These are phyloP conservation scores for Dalbergia cultrata DNA, from an alignment of 306 rosid species.

Conservation along the genomic window DNA sequence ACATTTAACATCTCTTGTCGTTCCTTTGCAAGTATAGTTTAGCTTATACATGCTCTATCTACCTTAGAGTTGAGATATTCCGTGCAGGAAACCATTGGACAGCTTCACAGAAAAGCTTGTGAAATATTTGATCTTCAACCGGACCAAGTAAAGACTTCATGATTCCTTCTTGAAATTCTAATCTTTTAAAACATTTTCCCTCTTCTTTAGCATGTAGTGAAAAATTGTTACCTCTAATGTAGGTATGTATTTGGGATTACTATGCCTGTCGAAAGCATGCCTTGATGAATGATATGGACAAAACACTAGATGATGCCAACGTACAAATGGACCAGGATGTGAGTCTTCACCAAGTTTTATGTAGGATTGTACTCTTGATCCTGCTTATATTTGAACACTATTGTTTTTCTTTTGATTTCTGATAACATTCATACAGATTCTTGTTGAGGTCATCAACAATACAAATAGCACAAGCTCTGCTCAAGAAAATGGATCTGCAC, in stretches of 20 bases:
- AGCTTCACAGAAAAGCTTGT: slow-evolving; percentile 89
- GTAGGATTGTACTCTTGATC: slow-evolving; percentile 36
- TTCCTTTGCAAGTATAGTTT: slow-evolving; percentile 40
- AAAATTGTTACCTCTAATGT: slow-evolving; percentile 34
- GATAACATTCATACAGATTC: slow-evolving; percentile 69
- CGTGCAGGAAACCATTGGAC: slow-evolving; percentile 93
- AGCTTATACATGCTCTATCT: slow-evolving; percentile 35
- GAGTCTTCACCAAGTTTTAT: slow-evolving; percentile 52
- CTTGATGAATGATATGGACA: slow-evolving; percentile 95
- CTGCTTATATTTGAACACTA: slow-evolving; percentile 41
- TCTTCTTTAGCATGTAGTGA: slow-evolving; percentile 18
- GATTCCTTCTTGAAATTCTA: slow-evolving; percentile 39
- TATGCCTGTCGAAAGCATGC: slow-evolving; percentile 85
- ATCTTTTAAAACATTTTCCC: neutral
- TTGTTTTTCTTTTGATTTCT: slow-evolving; percentile 48
- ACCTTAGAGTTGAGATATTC: slow-evolving; percentile 53
- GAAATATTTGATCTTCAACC: slow-evolving; percentile 86
- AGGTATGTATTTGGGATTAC: slow-evolving; percentile 98
- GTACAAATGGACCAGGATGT: slow-evolving; percentile 99
- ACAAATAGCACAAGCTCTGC: slow-evolving; percentile 65
- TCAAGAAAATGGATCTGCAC: slow-evolving; percentile 81
- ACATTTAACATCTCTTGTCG: slow-evolving; percentile 35
- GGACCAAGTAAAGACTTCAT: slow-evolving; percentile 75
- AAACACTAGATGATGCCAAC: slow-evolving; percentile 96
- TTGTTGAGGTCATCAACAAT: slow-evolving; percentile 86